Evolutionary conservation across 2,329 filamentous ascomycete species (phyloP).

Genomic region (Aspergillus viridinutans): DNA sequence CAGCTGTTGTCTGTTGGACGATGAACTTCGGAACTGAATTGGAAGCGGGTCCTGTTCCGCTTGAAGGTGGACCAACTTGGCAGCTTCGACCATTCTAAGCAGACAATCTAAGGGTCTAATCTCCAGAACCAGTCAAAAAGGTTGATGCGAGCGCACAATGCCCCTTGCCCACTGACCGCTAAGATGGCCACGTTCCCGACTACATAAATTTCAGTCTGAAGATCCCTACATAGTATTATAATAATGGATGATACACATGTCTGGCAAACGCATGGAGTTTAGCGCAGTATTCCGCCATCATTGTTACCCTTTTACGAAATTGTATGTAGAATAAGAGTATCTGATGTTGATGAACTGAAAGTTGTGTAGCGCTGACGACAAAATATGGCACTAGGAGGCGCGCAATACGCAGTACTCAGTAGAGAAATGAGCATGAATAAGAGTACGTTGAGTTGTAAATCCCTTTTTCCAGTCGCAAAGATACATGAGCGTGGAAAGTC

Average conservation of each 20-base stretch:
- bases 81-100: neutral
- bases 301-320: no score
- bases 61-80: neutral
- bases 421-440: neutral
- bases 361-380: neutral
- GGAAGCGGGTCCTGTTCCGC: constrained; percentile 4
- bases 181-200: neutral
- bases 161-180: neutral
- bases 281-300: no score
- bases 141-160: no score
- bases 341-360: neutral
- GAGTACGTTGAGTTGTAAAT: neutral
- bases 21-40: neutral
- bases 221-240: neutral
- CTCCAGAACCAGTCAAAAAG: neutral
- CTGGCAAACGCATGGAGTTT: neutral
- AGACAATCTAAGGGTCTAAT: constrained; percentile 1
- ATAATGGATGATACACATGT: neutral
- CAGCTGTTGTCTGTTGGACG: neutral
- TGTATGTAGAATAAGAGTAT: neutral
- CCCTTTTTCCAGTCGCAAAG: neutral
- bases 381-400: neutral
- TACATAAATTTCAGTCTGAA: neutral
- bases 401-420: neutral
- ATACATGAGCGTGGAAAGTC: neutral